Percentiles rank a stretch among this genome's conserved stretches.
phyloP scores from a whole-genome alignment of 2,329 filamentous ascomycete genomes.

The Paecilomyces dactylethromorphus region DNA sequence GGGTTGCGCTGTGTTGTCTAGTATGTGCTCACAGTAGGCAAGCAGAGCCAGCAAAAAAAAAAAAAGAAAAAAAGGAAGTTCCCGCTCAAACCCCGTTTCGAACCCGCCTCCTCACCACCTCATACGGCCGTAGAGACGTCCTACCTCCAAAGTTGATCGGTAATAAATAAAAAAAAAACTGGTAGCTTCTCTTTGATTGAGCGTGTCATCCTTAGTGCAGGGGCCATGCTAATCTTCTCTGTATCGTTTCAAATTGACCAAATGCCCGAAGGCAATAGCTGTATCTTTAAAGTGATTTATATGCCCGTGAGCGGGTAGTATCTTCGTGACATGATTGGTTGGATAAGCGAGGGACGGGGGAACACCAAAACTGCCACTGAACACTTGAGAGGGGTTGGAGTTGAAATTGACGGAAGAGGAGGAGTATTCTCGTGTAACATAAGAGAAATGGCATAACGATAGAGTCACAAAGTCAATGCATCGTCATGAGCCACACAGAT shows the following conservation, averaged over 20 bases:
- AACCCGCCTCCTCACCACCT: neutral
- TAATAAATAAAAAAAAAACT: slow-evolving; percentile 50
- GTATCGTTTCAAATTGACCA: slow-evolving; percentile 64
- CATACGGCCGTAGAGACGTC: neutral
- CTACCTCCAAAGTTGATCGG: slow-evolving; percentile 3
- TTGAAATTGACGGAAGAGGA: neutral
- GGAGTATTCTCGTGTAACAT: neutral
- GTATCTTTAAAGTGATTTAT: slow-evolving; percentile 13
- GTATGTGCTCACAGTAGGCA: too few relatives aligned
- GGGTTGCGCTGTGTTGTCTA: too few relatives aligned
- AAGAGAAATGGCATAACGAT: too few relatives aligned
- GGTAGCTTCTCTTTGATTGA: slow-evolving; percentile 72
- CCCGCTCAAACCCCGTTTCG: neutral
- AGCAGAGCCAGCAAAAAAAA: too few relatives aligned
- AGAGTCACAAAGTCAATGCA: too few relatives aligned
- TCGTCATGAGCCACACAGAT: too few relatives aligned
- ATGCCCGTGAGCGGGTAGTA: neutral
- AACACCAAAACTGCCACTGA: neutral
- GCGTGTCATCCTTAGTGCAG: slow-evolving; percentile 92
- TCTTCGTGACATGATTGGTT: neutral
- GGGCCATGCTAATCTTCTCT: slow-evolving; percentile 80
- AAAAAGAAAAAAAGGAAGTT: neutral
- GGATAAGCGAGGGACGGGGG: neutral
- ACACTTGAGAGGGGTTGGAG: neutral
- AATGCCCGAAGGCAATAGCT: slow-evolving; percentile 42